phyloP scores from a whole-genome alignment of 805 yeast species.

The Candida adriatica region DNA sequence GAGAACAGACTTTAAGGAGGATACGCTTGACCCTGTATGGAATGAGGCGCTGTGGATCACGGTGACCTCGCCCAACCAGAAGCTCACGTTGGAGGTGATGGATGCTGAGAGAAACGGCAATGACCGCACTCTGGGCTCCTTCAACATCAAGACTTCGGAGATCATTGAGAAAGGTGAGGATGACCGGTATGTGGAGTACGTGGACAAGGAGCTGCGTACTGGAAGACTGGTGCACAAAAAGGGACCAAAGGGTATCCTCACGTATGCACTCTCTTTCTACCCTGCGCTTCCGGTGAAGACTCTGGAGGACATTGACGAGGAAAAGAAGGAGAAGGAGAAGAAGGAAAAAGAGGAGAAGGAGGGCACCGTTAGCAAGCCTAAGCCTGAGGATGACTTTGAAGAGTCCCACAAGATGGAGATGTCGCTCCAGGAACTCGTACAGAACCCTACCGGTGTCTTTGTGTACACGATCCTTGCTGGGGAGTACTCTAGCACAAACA shows the following conservation, averaged over 20 bases:
- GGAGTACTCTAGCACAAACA: slow-evolving; percentile 43
- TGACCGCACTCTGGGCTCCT: slow-evolving; percentile 84
- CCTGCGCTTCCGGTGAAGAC: slow-evolving; percentile 78
- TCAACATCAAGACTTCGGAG: slow-evolving; percentile 61
- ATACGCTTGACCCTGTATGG: slow-evolving; percentile 76
- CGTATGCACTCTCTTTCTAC: slow-evolving; percentile 72
- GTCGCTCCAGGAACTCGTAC: slow-evolving; percentile 48
- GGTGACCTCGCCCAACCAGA: slow-evolving; percentile 76
- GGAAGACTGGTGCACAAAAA: slow-evolving; percentile 64
- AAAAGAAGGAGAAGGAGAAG: slow-evolving; percentile 29
- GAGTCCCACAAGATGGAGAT: slow-evolving; percentile 40
- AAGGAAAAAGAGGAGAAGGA: slow-evolving; percentile 27
- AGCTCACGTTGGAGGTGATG: slow-evolving; percentile 82
- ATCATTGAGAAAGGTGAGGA: slow-evolving; percentile 56
- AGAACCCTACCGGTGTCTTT: slow-evolving; percentile 68
- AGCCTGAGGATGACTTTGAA: slow-evolving; percentile 30
- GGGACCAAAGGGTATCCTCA: slow-evolving; percentile 78
- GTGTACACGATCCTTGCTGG: slow-evolving; percentile 61
- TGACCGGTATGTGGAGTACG: slow-evolving; percentile 55
- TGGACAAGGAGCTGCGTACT: slow-evolving; percentile 48
- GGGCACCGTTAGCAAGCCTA: slow-evolving; percentile 23
- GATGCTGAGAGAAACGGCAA: slow-evolving; percentile 74
- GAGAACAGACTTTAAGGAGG: slow-evolving; percentile 64
- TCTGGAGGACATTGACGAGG: slow-evolving; percentile 63
- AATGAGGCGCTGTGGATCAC: slow-evolving; percentile 79